Evolutionary conservation across 1,284 basidiomycete genomes (phyloP), one percentile per base, ranked within the genome.

Genomic region (Fomitopsis betulina): DNA sequence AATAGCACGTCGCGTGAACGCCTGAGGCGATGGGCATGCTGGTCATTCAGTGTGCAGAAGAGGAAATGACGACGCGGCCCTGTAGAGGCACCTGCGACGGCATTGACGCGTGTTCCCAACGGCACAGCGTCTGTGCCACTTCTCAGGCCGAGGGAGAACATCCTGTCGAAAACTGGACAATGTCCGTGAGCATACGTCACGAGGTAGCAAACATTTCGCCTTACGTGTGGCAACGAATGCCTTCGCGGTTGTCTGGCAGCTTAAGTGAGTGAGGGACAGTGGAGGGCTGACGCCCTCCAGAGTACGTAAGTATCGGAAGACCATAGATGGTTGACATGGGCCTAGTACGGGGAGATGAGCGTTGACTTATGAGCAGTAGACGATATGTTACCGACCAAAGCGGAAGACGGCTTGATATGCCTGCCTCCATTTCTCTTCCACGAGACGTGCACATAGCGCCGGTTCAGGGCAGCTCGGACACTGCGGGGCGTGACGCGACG

Each of bases 381-480:
- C 40, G 42, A 37, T 3, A 12, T 15, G 39, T 21, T 43, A 55
- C 78, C 53, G 42, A 83, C 92, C 94, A 71, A 94, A 96, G 47
- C 94, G 83, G 69, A 94, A 93, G 17, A 94, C 89, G 15, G 92
- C 84, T 54, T 86, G 82, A 68, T 96, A 95, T 0, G 93, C 94
- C 66, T 91, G 89, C 43, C 86, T 78, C 93, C 94, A 98, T 70
- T 95, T 95, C 62, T 96, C 95, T 67, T 96, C 93, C 8, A 98
- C 80, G n/a, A 90, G 74, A n/a, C 85, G 81, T 19, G 94, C 94
- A 69, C 95, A 98, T 19, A 72, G 79, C 0, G 80, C 58, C 1
- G 92, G 77, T 63, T 97, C 94, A 3, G 93, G 91, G 69, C 95
- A 98, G 15, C 89, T 87, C 0, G 83, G 68, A 60, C 91, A 91